Evolutionary conservation across 441 rosid genomes (phyloP), one percentile per base, ranked within the genome.

Genomic region (Bruguiera hainesii): DNA sequence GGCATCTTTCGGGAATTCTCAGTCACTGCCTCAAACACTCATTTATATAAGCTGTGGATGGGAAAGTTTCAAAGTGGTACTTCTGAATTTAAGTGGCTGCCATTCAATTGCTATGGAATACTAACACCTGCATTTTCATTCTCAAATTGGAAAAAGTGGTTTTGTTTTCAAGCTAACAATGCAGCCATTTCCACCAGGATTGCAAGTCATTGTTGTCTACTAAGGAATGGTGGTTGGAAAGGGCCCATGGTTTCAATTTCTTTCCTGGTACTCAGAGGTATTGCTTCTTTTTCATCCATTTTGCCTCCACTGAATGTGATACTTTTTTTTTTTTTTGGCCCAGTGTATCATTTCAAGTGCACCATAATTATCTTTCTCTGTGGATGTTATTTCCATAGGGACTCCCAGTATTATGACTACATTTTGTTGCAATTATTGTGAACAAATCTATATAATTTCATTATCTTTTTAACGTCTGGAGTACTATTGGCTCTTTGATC

Each of bases 11-110:
- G 84, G 83, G 70, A 85, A 72, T 65, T 67, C 60, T 66, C 81
- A 76, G 46, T 71, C 75, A 48, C 84, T 87, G 57, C 98, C 98
- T 25, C 85, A 86, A 73, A 89, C 86, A 55, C 96, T 94, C 57
- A 88, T 91, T 70, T 94, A 94, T 63, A 94, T 94, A 76, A 91
- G 98, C 74, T 91, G 97, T 71, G 96, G 97, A 68, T 94, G 98
- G 98, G 92, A 89, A 73, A 94, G 92, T 85, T 94, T 91, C 75
- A 91, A 91, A 74, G 89, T 85, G 97, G 97, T 91, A 82, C 53
- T 39, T 76, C 25, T 61, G 26, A 52, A 58, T 37, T 31, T 26
- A 53, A 82, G 60, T 64, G 53, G 56, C 61, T 53, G 42, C 60
- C 28, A 29, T 28, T 7, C 28, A 26, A 70, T 5, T 71, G 52